Evolutionary conservation across 1,284 basidiomycete species (phyloP).

Genomic region (Fistulinella staudtii): DNA sequence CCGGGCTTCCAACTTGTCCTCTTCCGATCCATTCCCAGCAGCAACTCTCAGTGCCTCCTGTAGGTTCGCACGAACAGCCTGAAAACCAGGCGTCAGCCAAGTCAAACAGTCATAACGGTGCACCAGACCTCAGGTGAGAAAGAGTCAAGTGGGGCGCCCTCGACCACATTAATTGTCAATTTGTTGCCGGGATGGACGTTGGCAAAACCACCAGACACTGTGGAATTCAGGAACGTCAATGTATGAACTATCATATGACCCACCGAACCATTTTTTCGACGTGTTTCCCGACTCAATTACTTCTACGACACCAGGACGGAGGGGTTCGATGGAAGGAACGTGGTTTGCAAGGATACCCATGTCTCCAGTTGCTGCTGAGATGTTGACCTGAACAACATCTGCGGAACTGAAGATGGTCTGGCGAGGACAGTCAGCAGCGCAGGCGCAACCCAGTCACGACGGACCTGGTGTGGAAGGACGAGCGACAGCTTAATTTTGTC

Average conservation of each 20-base stretch:
- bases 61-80: slow-evolving; percentile 90
- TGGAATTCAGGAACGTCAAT: slow-evolving; percentile 8
- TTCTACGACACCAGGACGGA: slow-evolving; percentile 91
- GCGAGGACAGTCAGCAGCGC: slow-evolving; percentile 12
- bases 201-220: slow-evolving; percentile 96
- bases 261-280: slow-evolving; percentile 95
- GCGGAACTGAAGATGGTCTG: slow-evolving; percentile 84
- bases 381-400: slow-evolving; percentile 92
- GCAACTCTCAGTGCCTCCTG: slow-evolving; percentile 86
- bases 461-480: slow-evolving; percentile 89
- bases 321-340: slow-evolving; percentile 88
- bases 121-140: slow-evolving; percentile 78
- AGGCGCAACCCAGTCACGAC: slow-evolving; percentile 29
- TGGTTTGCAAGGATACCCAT: slow-evolving; percentile 99
- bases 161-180: slow-evolving; percentile 95
- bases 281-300: slow-evolving; percentile 77
- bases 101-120: background rate
- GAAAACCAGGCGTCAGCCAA: slow-evolving; percentile 12
- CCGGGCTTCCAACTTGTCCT: slow-evolving; percentile 91
- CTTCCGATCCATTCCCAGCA: slow-evolving; percentile 81
- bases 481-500: slow-evolving; percentile 90
- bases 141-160: slow-evolving; percentile 90
- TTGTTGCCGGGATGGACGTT: slow-evolving; percentile 98
- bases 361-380: slow-evolving; percentile 91
- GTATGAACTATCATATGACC: slow-evolving; percentile 32